A percentile compares a stretch with the other conserved stretches of the same genome.
Evolutionary conservation across 768 basidiomycete species (phyloP).

Genomic region (Russula foetens): DNA sequence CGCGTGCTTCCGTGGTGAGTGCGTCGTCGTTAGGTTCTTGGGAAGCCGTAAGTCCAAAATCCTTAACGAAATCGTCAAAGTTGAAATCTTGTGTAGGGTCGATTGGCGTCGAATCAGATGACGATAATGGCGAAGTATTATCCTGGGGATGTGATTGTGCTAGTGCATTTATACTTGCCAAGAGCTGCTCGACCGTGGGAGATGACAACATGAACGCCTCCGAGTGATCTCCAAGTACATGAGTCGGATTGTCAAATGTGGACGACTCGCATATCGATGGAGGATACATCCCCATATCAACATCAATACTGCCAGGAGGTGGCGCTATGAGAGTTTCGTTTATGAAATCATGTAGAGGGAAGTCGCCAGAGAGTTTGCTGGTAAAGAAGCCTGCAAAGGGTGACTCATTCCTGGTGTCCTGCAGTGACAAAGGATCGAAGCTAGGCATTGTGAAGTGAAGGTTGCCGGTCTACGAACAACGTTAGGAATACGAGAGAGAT

Average conservation of each 20-base stretch:
- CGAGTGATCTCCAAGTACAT: background rate
- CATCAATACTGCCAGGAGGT: constrained; percentile 6
- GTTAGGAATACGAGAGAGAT: background rate
- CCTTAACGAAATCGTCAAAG: constrained; percentile 10
- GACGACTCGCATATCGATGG: background rate
- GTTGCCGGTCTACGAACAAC: background rate
- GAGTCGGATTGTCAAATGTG: background rate
- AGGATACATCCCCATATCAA: constrained; percentile 1
- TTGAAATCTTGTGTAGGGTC: constrained; percentile 1
- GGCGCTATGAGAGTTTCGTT: background rate
- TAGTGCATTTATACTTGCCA: background rate
- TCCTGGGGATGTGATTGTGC: background rate
- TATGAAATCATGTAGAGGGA: background rate
- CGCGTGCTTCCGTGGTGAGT: background rate
- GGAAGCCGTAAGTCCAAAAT: background rate
- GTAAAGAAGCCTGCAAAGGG: background rate
- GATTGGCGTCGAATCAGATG: background rate
- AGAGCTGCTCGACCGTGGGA: background rate
- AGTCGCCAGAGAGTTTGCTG: background rate
- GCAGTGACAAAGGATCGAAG: background rate
- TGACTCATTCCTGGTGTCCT: background rate
- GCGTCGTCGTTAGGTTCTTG: background rate
- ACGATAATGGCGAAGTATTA: background rate
- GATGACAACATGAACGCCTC: background rate
- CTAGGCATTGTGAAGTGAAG: background rate